Conservation (phyloP, 2,329 filamentous ascomycete genomes). For the Penicillium thymicola region DNA sequence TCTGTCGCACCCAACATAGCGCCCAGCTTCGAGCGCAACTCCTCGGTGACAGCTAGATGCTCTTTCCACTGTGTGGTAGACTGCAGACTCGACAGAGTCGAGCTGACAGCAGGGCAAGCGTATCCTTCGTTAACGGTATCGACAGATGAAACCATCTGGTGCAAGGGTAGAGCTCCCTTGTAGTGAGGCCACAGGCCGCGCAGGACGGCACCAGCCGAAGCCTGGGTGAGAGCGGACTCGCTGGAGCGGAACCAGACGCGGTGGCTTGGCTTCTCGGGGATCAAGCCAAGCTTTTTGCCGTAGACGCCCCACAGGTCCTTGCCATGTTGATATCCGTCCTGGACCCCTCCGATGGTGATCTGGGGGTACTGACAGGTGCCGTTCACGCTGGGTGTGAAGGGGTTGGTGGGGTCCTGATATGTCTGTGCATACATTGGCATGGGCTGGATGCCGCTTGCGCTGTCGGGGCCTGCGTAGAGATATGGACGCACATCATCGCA, state of each 20-base stretch:
- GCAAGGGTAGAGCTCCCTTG: constrained; percentile 32
- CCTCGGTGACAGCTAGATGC: constrained; percentile 32
- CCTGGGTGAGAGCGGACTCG: constrained; percentile 37
- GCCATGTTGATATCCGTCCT: constrained; percentile 40
- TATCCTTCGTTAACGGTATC: constrained; percentile 39
- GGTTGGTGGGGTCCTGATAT: constrained; percentile 37
- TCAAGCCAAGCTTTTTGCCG: constrained; percentile 30
- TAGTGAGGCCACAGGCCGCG: constrained; percentile 39
- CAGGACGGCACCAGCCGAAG: constrained; percentile 37
- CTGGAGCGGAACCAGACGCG: constrained; percentile 39
- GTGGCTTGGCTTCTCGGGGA: constrained; percentile 28
- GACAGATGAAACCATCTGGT: constrained; percentile 36
- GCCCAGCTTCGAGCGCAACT: constrained; percentile 29
- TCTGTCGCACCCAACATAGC: constrained; percentile 32
- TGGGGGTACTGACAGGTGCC: constrained; percentile 41
- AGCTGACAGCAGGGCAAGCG: constrained; percentile 28
- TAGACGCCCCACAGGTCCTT: constrained; percentile 36
- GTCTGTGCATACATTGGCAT: constrained; percentile 37
- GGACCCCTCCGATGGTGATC: constrained; percentile 38
- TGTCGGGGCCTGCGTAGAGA: constrained; percentile 32
- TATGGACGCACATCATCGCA: constrained; percentile 39
- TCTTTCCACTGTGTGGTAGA: constrained; percentile 35
- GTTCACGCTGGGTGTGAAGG: constrained; percentile 32
- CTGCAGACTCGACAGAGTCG: constrained; percentile 26
- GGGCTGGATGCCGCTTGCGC: constrained; percentile 15